These are phyloP conservation scores for Phytophthora idaei DNA, from an alignment of 352 stramenopile species.

Conservation along the genomic window DNA sequence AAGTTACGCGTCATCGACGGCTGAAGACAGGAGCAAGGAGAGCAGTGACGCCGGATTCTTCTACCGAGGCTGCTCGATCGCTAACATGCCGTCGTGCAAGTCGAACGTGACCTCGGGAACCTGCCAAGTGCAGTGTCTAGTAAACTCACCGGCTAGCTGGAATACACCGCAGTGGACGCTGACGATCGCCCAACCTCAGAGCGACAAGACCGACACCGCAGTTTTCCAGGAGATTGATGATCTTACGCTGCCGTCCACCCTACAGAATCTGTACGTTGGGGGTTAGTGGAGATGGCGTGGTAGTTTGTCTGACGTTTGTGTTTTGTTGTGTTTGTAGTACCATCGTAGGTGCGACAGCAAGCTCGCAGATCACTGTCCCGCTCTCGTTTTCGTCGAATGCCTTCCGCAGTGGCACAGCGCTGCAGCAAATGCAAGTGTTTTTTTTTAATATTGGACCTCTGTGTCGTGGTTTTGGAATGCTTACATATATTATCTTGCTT, in stretches of 20 bases:
- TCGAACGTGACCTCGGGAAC: slow-evolving; percentile 42
- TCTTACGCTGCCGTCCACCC: slow-evolving; percentile 50
- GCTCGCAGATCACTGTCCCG: slow-evolving; percentile 55
- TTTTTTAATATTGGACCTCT: not conserved
- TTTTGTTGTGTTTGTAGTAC: slow-evolving; percentile 42
- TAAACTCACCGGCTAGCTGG: slow-evolving; percentile 34
- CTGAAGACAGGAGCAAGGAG: slow-evolving; percentile 30
- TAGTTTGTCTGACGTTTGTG: slow-evolving; percentile 11
- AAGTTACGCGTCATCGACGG: slow-evolving; percentile 53
- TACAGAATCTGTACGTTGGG: slow-evolving; percentile 63
- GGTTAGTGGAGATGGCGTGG: not conserved
- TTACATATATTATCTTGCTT: slow-evolving; percentile 12
- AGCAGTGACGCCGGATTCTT: slow-evolving; percentile 66
- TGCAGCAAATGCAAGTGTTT: slow-evolving; percentile 56
- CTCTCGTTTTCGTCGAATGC: slow-evolving; percentile 57
- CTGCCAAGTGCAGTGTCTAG: slow-evolving; percentile 75
- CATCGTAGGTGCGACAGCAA: slow-evolving; percentile 59
- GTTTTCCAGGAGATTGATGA: slow-evolving; percentile 65
- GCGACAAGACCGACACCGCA: slow-evolving; percentile 63
- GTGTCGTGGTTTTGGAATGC: not conserved
- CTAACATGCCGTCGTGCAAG: slow-evolving; percentile 58
- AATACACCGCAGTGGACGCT: slow-evolving; percentile 54
- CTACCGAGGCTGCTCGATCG: slow-evolving; percentile 59
- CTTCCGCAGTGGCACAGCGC: slow-evolving; percentile 47
- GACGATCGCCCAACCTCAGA: slow-evolving; percentile 64